These are phyloP conservation scores for Malus fusca DNA, from an alignment of 306 rosid genomes.

Conservation along the genomic window DNA sequence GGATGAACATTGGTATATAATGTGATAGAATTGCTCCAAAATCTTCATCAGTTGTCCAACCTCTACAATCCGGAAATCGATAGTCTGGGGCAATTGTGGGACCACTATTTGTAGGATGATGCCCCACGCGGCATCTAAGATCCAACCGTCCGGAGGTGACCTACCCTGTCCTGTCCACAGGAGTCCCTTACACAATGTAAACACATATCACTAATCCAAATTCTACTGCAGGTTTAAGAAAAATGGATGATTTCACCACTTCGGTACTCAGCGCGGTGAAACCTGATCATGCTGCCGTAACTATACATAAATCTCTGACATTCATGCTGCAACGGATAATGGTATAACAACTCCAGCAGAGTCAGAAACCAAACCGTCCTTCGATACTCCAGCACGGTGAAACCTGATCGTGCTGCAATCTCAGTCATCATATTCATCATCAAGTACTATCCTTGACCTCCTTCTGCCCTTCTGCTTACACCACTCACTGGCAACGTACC, in stretches of 20 bases:
- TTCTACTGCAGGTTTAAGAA: neutral
- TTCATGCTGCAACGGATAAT: no score
- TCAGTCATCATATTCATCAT: slow-evolving; percentile 71
- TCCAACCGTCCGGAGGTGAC: no score
- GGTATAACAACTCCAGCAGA: no score
- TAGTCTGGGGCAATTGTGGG: neutral
- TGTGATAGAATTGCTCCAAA: no score
- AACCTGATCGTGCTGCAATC: neutral
- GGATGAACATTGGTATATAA: no score
- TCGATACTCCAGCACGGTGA: no score
- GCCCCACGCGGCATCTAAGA: no score
- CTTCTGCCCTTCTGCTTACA: slow-evolving; percentile 62
- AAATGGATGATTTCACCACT: neutral
- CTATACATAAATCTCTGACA: no score
- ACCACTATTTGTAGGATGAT: neutral
- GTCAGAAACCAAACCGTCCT: no score
- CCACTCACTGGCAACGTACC: slow-evolving; percentile 26
- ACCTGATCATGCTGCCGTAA: neutral
- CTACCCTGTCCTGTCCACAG: neutral
- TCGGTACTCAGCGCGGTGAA: neutral
- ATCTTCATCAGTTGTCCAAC: no score
- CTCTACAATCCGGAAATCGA: no score
- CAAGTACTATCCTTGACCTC: slow-evolving; percentile 76
- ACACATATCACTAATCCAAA: neutral
- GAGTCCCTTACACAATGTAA: neutral